Evolutionary conservation across 164 flowering plant genomes (phyloP).

Genomic region (Malania oleifera): DNA sequence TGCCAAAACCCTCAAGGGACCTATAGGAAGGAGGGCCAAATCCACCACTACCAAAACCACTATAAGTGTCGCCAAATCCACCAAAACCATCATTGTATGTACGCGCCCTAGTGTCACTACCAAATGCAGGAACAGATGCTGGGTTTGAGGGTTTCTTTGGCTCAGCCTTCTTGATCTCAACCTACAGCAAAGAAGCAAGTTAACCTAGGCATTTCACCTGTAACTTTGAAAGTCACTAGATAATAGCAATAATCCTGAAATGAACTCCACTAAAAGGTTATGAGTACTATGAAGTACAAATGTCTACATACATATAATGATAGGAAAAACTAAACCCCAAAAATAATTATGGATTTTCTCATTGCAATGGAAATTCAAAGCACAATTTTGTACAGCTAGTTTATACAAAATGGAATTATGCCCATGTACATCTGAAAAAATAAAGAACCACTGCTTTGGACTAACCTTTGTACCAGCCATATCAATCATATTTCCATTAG

Average conservation of each 20-base stretch:
- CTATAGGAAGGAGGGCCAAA: constrained; percentile 72
- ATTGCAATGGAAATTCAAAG: too few species aligned
- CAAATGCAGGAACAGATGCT: constrained; percentile 52
- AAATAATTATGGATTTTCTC: too few species aligned
- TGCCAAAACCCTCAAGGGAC: constrained; percentile 17
- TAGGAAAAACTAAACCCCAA: too few species aligned
- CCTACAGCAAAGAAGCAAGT: constrained; percentile 92
- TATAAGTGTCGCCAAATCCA: constrained; percentile 57
- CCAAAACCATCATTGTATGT: constrained; percentile 52
- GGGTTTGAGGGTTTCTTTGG: constrained; percentile 95
- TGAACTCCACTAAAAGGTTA: too few species aligned
- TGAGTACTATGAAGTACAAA: too few species aligned
- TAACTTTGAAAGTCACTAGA: constrained; percentile 21
- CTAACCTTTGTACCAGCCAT: constrained; percentile 86
- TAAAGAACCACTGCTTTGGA: constrained; percentile 17
- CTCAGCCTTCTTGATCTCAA: constrained; percentile 99
- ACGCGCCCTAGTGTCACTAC: constrained; percentile 79
- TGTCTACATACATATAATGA: too few species aligned
- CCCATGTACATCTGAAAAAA: too few species aligned
- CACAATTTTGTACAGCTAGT: too few species aligned
- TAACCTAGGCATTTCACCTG: constrained; percentile 60
- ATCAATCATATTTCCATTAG: constrained; percentile 87
- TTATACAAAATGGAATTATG: too few species aligned
- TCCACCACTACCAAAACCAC: constrained; percentile 50
- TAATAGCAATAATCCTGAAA: too few species aligned